A percentile compares a stretch with the other conserved stretches of the same genome.
These are phyloP conservation scores for Echria macrotheca DNA, from an alignment of 495 filamentous ascomycete species.

Conservation along the genomic window DNA sequence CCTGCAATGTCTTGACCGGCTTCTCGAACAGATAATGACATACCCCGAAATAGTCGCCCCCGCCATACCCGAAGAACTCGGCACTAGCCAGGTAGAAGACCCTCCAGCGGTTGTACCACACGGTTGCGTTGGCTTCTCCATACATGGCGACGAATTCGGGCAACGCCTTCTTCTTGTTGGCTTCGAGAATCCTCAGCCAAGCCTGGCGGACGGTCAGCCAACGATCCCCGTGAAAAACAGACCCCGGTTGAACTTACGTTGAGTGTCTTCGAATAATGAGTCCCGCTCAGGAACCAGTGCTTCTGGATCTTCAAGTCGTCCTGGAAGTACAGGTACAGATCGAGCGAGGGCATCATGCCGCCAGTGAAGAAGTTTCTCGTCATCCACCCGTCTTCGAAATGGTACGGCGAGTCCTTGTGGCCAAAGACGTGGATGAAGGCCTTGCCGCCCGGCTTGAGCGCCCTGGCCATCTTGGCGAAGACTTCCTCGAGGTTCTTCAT, in stretches of 20 bases:
- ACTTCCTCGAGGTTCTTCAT: conserved; percentile 69
- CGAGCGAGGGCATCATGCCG: conserved; percentile 63
- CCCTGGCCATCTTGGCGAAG: conserved; percentile 52
- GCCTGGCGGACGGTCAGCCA: conserved; percentile 37
- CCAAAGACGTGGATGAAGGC: conserved; percentile 61
- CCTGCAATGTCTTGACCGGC: conserved; percentile 7
- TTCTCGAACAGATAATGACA: conserved; percentile 59
- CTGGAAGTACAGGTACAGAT: conserved; percentile 61
- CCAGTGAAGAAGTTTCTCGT: conserved; percentile 63
- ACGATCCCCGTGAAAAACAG: background rate
- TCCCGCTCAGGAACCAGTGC: conserved; percentile 62
- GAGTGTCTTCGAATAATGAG: conserved; percentile 60
- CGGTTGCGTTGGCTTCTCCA: conserved; percentile 46
- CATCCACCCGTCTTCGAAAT: conserved; percentile 70
- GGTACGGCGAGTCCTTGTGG: conserved; percentile 56
- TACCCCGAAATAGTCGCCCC: conserved; percentile 60
- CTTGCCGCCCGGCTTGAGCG: conserved; percentile 54
- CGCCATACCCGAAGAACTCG: conserved; percentile 57
- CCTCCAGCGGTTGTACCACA: conserved; percentile 63
- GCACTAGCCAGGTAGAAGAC: conserved; percentile 65
- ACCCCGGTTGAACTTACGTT: conserved; percentile 39
- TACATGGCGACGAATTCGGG: conserved; percentile 56
- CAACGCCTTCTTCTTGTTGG: conserved; percentile 51
- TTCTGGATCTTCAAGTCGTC: conserved; percentile 49
- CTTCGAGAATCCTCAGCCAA: conserved; percentile 51